Conservation (phyloP, 371 early-diverging fungal species). For the Rhizopus microsporus region DNA sequence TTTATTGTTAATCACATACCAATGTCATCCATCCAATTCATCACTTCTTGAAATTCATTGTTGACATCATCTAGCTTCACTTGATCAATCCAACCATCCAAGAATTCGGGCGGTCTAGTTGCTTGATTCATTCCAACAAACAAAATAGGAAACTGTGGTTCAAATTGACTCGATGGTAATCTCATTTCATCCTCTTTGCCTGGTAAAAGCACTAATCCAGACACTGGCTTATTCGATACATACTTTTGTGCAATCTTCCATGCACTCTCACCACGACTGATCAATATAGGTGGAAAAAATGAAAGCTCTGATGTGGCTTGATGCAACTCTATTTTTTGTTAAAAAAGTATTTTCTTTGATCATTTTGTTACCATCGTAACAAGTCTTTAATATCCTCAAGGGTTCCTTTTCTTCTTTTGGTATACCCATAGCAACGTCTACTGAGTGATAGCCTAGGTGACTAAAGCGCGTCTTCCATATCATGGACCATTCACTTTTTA, state of each 20-base stretch:
- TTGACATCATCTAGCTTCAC: slow-evolving; percentile 3
- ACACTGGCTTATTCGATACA: slow-evolving; percentile 44
- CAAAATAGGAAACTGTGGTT: slow-evolving; percentile 41
- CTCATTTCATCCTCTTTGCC: not conserved
- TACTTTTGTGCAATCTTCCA: slow-evolving; percentile 40
- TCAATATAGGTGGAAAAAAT: slow-evolving; percentile 43
- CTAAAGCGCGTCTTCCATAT: slow-evolving; percentile 32
- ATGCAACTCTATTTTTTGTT: slow-evolving; percentile 21
- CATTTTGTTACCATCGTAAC: slow-evolving; percentile 28
- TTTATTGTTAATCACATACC: slow-evolving; percentile 19
- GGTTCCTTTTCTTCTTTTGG: slow-evolving; percentile 5
- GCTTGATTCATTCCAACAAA: slow-evolving; percentile 10
- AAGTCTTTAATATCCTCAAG: slow-evolving; percentile 9
- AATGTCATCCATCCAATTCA: slow-evolving; percentile 35
- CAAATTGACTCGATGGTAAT: slow-evolving; percentile 31
- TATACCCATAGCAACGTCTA: slow-evolving; percentile 11
- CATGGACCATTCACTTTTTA: slow-evolving; percentile 7
- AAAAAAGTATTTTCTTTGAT: not conserved
- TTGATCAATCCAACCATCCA: slow-evolving; percentile 33
- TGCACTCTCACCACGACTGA: slow-evolving; percentile 33
- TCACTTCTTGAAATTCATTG: slow-evolving; percentile 11
- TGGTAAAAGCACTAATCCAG: slow-evolving; percentile 32
- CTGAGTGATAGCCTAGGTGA: slow-evolving; percentile 30
- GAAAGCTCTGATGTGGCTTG: slow-evolving; percentile 26
- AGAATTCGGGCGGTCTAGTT: slow-evolving; percentile 21